phyloP scores from a whole-genome alignment of 495 filamentous ascomycete species.

The Thermothielavioides terrestris region DNA sequence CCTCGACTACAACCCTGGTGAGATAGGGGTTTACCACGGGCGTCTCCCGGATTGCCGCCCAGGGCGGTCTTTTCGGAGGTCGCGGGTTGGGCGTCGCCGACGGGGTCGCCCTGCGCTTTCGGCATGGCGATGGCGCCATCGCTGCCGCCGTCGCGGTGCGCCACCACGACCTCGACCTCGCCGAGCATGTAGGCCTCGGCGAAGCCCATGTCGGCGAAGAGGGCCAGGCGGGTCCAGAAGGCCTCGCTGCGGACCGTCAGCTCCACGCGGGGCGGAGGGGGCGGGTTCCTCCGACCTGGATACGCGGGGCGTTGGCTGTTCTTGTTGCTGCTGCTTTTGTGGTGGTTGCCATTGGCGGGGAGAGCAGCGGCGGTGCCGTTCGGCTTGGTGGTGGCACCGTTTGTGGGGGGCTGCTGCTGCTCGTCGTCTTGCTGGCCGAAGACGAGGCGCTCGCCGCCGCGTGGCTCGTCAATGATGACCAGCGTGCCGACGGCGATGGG shows the following conservation, averaged over 20 bases:
- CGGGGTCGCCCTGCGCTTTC: too few relatives aligned
- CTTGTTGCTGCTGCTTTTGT: neutral
- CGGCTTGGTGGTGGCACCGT: slow-evolving; percentile 1
- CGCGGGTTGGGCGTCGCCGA: too few relatives aligned
- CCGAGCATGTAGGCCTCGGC: slow-evolving; percentile 63
- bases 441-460: slow-evolving; percentile 18
- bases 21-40: too few relatives aligned
- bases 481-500: slow-evolving; percentile 36
- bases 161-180: too few relatives aligned
- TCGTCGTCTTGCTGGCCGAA: slow-evolving; percentile 22
- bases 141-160: too few relatives aligned
- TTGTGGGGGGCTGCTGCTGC: slow-evolving; percentile 2
- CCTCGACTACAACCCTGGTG: too few relatives aligned
- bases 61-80: too few relatives aligned
- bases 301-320: neutral
- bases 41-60: too few relatives aligned
- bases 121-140: too few relatives aligned
- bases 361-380: slow-evolving; percentile 10
- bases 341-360: neutral
- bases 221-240: slow-evolving; percentile 56
- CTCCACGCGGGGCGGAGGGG: slow-evolving; percentile 28
- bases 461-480: slow-evolving; percentile 35
- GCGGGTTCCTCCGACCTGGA: too few relatives aligned
- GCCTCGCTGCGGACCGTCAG: slow-evolving; percentile 50
- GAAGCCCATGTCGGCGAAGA: slow-evolving; percentile 68